Base-by-base conservation (phyloP, 2,329 filamentous ascomycete genomes). In the Beauveria australis region DNA sequence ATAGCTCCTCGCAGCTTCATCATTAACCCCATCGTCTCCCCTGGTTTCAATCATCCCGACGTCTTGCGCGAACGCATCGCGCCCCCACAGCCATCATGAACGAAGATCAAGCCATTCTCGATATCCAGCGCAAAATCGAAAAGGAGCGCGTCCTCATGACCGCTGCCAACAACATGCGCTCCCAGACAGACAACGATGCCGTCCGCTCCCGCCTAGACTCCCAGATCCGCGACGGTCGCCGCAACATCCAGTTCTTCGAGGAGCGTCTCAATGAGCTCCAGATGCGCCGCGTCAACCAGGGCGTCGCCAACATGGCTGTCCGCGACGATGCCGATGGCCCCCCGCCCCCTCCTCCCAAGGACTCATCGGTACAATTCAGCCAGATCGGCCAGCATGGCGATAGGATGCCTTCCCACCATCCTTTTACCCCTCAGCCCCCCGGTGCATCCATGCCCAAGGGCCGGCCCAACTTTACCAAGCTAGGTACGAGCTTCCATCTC, bases 121-220 rank as follows among this genome's bases (percentile, higher is more conserved):
- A 91, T 75, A 92, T 99, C 78, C 86, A 89, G 78, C 89, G 88
- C 80, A 97, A 99, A 88, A 97, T 99, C 76, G 91, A 97, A 81
- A 88, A 93, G 74, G 94, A 99, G 78, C 93, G 92, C 81, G 89
- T 89, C 70, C 87, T 97, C 71, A 94, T 99, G 81, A 89, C 89
- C 75, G 93, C 91, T 70, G 93, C 93, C 67, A 94, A 91, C 77
- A 86, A 89, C 69, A 96, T 99, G 92, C 89, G 92, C 76, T 89
- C 92, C 77, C 92, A 94, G 75, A 97, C 93, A 68, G 91, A 91
- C 79, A 99, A 99, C 76, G 89, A 92, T 67, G 84, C 87, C 64
- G 93, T 97, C 66, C 89, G 92, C 71, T 92, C 92, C 68, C 86
- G 91, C 71, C 86, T 96, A 74, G 93, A 97, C 72, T 89, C 88